Evolutionary conservation across 352 stramenopile genomes (phyloP).

Genomic region (Paralagenidium karlingii): DNA sequence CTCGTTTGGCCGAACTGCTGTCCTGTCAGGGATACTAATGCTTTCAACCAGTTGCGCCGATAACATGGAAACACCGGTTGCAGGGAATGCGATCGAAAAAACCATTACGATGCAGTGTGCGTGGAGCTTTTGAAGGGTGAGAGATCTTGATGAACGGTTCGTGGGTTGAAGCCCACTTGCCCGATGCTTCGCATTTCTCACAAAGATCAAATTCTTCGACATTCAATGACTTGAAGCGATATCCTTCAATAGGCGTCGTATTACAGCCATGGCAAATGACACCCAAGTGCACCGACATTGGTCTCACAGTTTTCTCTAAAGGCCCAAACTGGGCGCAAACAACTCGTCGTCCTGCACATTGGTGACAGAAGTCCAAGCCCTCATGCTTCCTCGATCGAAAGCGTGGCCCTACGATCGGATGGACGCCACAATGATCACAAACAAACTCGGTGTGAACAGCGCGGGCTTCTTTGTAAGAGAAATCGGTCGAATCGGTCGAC

Average conservation of each 20-base stretch:
- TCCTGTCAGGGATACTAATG: too few species aligned
- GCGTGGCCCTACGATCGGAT: constrained; percentile 18
- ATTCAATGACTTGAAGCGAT: constrained; percentile 74
- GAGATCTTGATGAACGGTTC: constrained; percentile 75
- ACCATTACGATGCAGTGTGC: too few species aligned
- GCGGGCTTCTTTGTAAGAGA: too few species aligned
- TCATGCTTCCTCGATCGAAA: constrained; percentile 13
- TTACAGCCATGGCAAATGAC: constrained; percentile 45
- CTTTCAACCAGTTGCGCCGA: too few species aligned
- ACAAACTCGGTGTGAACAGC: constrained; percentile 12
- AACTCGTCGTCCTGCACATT: constrained; percentile 9
- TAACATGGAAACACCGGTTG: too few species aligned
- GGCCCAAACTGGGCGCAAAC: background rate
- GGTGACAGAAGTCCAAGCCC: constrained; percentile 23
- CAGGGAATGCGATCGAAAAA: too few species aligned
- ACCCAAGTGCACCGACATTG: constrained; percentile 13
- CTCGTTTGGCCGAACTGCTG: too few species aligned
- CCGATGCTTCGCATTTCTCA: constrained; percentile 42
- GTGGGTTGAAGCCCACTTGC: constrained; percentile 22
- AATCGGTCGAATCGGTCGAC: too few species aligned
- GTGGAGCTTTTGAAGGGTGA: constrained; percentile 33
- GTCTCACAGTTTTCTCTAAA: background rate
- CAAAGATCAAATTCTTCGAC: constrained; percentile 70
- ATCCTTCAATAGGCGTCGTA: constrained; percentile 32
- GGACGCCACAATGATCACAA: constrained; percentile 22